Evolutionary conservation across 2,329 filamentous ascomycete genomes (phyloP).

Genomic region (Phialophora verrucosa): DNA sequence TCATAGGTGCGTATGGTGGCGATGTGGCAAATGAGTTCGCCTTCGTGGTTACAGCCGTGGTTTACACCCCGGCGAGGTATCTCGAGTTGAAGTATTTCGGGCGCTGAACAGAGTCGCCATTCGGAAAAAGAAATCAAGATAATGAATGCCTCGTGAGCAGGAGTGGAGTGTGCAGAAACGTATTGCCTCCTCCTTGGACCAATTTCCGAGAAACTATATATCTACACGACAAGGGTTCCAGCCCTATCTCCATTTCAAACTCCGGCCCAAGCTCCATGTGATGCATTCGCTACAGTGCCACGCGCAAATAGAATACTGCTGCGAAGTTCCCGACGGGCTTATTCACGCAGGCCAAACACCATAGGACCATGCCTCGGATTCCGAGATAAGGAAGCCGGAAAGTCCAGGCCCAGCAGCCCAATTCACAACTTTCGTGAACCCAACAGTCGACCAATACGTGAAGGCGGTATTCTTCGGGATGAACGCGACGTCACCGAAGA

Average conservation of each 20-base stretch:
- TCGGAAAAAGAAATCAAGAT: background rate
- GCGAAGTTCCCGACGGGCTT: background rate
- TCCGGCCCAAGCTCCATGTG: background rate
- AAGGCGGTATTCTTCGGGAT: slow-evolving; percentile 31
- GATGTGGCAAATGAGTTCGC: slow-evolving; percentile 61
- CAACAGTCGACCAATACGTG: slow-evolving; percentile 32
- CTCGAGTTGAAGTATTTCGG: slow-evolving; percentile 48
- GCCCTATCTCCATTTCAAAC: background rate
- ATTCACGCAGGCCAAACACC: slow-evolving; percentile 30
- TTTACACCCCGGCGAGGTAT: slow-evolving; percentile 56
- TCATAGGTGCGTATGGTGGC: slow-evolving; percentile 54
- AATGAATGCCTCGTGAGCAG: background rate
- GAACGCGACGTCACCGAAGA: slow-evolving; percentile 35
- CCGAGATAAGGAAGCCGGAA: slow-evolving; percentile 26
- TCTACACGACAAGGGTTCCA: background rate
- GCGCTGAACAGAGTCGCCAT: slow-evolving; percentile 15
- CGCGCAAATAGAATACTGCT: background rate
- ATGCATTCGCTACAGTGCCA: background rate
- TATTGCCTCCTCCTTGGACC: background rate
- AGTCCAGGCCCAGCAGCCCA: slow-evolving; percentile 32
- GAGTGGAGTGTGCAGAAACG: background rate
- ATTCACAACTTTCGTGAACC: slow-evolving; percentile 31
- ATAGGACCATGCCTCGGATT: slow-evolving; percentile 24
- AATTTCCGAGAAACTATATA: background rate
- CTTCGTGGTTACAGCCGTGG: slow-evolving; percentile 56